Conservation (phyloP, 257 asterid genomes). For the Fraxinus cuspidata region DNA sequence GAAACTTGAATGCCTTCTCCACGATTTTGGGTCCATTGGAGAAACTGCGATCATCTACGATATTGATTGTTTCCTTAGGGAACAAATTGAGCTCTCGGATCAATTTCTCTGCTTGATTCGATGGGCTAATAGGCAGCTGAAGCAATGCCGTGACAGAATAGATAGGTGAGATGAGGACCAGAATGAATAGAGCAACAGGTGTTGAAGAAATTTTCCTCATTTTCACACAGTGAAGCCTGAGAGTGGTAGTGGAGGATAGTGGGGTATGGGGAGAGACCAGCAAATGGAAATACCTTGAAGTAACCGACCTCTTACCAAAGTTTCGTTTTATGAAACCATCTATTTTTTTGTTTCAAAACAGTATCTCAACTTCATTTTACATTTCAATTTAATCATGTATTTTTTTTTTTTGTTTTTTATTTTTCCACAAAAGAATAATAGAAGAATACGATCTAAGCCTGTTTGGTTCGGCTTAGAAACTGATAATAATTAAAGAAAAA, state of each 20-base stretch:
- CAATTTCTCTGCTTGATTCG: constrained; percentile 59
- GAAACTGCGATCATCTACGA: constrained; percentile 36
- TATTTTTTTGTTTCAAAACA: no score
- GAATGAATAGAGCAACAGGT: constrained; percentile 11
- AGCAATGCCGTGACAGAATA: constrained; percentile 47
- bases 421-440: no score
- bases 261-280: no score
- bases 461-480: no score
- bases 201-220: neutral
- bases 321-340: no score
- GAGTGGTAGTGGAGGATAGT: neutral
- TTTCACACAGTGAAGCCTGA: neutral
- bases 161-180: constrained; percentile 34
- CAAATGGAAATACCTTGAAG: no score
- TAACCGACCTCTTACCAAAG: no score
- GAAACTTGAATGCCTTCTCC: constrained; percentile 71
- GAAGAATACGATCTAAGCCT: no score
- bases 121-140: constrained; percentile 36
- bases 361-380: no score
- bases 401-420: no score
- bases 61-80: constrained; percentile 56
- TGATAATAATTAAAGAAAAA: no score
- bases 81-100: constrained; percentile 73
- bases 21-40: constrained; percentile 42
- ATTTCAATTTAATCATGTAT: no score